These are phyloP conservation scores for Allium cepa DNA, from an alignment of 106 monocot species.

Conservation along the genomic window DNA sequence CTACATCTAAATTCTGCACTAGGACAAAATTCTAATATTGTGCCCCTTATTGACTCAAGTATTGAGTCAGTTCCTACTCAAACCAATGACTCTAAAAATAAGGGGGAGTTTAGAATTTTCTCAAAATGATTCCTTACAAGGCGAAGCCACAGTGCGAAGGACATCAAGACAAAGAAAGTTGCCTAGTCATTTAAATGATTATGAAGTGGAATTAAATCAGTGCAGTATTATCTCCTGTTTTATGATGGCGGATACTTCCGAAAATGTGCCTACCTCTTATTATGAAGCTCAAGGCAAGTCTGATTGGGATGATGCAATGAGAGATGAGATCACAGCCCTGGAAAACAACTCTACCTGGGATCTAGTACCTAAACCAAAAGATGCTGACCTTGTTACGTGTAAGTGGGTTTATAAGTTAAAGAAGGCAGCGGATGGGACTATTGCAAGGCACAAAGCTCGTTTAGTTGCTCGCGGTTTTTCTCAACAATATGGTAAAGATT, in stretches of 20 bases:
- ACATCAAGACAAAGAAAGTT: not conserved
- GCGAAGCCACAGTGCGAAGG: not conserved
- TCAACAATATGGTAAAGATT: constrained; percentile 1
- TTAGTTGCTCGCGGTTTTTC: not conserved
- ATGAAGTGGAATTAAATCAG: constrained; percentile 3
- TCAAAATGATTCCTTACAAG: constrained; percentile 8
- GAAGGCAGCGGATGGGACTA: not conserved
- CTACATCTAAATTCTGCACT: not conserved
- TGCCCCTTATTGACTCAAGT: constrained; percentile 6
- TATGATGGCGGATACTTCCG: not conserved
- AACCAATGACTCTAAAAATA: not conserved
- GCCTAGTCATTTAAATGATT: constrained; percentile 1
- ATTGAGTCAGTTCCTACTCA: not conserved
- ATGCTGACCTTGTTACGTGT: not conserved
- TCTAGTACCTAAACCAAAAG: not conserved
- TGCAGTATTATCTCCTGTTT: not conserved
- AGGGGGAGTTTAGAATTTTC: not conserved
- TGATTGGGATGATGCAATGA: constrained; percentile 1
- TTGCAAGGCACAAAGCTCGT: constrained; percentile 1
- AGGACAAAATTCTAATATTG: too few species aligned
- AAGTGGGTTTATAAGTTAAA: constrained; percentile 3
- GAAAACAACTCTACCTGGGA: not conserved
- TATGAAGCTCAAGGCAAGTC: not conserved
- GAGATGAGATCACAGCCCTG: not conserved
- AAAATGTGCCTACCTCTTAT: not conserved